phyloP scores from a whole-genome alignment of 202 grass and related monocot genomes.

The Bolboschoenoplectus hybrid region DNA sequence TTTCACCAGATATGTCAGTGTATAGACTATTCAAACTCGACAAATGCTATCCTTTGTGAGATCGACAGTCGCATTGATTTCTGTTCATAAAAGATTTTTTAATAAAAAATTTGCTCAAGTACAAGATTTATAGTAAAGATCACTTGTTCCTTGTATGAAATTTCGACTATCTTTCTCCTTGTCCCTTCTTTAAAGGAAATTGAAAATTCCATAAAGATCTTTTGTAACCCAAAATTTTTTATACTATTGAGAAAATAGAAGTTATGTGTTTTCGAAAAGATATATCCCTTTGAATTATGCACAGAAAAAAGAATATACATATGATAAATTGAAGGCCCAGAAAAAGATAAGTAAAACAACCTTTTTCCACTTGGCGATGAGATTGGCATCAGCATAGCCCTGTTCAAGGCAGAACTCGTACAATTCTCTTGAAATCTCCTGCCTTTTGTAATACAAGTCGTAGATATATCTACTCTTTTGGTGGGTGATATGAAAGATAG shows the following conservation, averaged over 20 bases:
- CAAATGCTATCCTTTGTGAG: constrained; percentile 12
- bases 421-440: constrained; percentile 53
- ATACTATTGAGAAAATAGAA: background rate
- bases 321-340: background rate
- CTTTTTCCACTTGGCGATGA: constrained; percentile 61
- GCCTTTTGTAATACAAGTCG: constrained; percentile 51
- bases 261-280: background rate
- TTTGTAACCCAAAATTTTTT: background rate
- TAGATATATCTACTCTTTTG: constrained; percentile 52
- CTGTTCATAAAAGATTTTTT: constrained; percentile 7
- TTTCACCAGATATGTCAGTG: background rate
- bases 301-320: background rate
- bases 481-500: constrained; percentile 48
- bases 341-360: constrained; percentile 8
- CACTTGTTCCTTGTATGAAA: background rate
- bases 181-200: constrained; percentile 4
- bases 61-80: background rate
- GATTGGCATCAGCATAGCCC: constrained; percentile 51
- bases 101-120: background rate
- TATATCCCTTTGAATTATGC: constrained; percentile 4
- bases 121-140: background rate
- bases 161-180: background rate
- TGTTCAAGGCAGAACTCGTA: constrained; percentile 54
- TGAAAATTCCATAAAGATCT: background rate
- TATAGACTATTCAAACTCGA: background rate